Percentiles rank a stretch among this genome's conserved stretches.
Conservation (phyloP, 352 stramenopile species). For the Phytopythium delawarense region DNA sequence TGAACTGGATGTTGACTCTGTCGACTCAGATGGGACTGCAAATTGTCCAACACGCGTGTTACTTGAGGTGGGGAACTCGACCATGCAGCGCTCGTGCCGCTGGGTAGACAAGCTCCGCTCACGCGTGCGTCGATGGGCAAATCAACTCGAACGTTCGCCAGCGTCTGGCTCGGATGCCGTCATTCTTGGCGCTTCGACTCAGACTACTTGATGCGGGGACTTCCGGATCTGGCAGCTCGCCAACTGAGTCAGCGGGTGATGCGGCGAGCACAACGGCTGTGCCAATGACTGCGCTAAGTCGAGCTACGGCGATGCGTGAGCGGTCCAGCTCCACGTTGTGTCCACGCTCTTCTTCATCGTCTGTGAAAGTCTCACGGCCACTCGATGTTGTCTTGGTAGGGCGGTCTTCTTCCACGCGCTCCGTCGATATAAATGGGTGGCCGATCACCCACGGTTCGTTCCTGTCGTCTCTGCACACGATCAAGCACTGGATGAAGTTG, state of each 20-base stretch:
- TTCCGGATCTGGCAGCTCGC: neutral
- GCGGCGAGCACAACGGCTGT: neutral
- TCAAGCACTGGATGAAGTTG: slow-evolving; percentile 7
- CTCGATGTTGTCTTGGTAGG: neutral
- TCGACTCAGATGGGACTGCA: neutral
- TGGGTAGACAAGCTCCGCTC: neutral
- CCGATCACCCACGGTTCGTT: slow-evolving; percentile 14
- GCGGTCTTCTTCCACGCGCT: neutral
- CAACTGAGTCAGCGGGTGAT: neutral
- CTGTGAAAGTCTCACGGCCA: neutral
- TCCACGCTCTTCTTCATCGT: neutral
- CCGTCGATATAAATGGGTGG: slow-evolving; percentile 3
- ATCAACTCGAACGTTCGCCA: slow-evolving; percentile 1
- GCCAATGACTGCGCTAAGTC: neutral
- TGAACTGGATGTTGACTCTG: neutral
- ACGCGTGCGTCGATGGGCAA: neutral
- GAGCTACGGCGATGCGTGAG: neutral
- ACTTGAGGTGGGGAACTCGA: neutral
- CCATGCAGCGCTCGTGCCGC: neutral
- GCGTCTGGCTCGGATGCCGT: neutral
- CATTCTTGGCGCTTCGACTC: too few relatives aligned
- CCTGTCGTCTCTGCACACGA: slow-evolving; percentile 13
- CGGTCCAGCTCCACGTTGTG: neutral
- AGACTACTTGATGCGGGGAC: neutral
- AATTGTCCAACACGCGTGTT: neutral